Evolutionary conservation across 768 basidiomycete genomes (phyloP), one percentile per base, ranked within the genome.

Genomic region (Lentinula sp.): DNA sequence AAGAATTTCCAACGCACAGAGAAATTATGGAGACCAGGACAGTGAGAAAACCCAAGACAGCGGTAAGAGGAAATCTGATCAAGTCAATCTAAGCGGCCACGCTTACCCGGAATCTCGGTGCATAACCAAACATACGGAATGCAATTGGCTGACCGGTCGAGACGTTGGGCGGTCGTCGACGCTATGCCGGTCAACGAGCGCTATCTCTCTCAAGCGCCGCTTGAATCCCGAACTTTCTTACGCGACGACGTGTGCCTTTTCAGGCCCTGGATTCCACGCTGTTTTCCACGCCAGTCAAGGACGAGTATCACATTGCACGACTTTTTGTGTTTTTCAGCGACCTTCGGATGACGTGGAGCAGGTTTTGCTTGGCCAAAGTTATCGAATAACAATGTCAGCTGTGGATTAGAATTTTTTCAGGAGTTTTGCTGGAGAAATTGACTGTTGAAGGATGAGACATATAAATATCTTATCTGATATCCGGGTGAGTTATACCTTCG

Each of bases 11-110:
- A 62, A 60, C 57, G 55, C 16, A 21, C 57, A 57, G 31, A 55
- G 61, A 62, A 43, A 54, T 18, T 54, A 54, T 54, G 53, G 40
- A 40, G 55, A 43, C 55, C 50, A 61, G 35, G 57, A 53, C 62
- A 66, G 68, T 70, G 71, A 71, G 70, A 74, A 69, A 70, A 76
- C 69, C 76, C 75, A 72, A 74, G 74, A 76, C 65, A 76, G 70
- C 68, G 78, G 78, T 50, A 63, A 65, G 49, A 65, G 23, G 37
- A 67, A 70, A 73, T 73, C 74, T 73, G 71, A 73, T 74, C 70
- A 73, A 75, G 68, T 64, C 65, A 74, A 76, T 75, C 74, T 75
- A 49, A 37, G n/a, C 34, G 37, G 23, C 40, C 34, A 45, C 42
- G 32, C 15, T n/a, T 58, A 43, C n/a, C 57, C 45, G 34, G 48